A percentile compares a stretch with the other conserved stretches of the same genome.
These are phyloP conservation scores for Elsinoe australis DNA, from an alignment of 2,329 filamentous ascomycete species.

Conservation along the genomic window DNA sequence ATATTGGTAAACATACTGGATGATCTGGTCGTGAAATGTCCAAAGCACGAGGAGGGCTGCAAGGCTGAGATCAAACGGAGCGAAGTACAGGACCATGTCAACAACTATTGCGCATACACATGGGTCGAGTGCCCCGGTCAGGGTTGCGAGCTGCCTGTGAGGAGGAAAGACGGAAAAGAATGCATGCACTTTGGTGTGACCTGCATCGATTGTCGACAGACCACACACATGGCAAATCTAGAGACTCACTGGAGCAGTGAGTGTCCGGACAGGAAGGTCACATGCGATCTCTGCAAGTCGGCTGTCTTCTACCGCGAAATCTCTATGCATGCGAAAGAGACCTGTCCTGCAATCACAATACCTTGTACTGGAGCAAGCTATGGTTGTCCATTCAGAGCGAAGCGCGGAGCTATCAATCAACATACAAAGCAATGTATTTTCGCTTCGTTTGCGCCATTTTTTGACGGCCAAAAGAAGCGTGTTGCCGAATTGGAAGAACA, in stretches of 20 bases:
- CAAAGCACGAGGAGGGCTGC: slow-evolving; percentile 49
- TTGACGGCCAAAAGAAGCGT: slow-evolving; percentile 37
- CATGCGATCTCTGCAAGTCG: slow-evolving; percentile 38
- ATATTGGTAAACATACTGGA: slow-evolving; percentile 55
- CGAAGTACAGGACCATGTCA: slow-evolving; percentile 52
- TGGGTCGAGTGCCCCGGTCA: slow-evolving; percentile 45
- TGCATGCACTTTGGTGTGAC: slow-evolving; percentile 48
- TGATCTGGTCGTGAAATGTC: slow-evolving; percentile 53
- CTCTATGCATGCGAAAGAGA: slow-evolving; percentile 34
- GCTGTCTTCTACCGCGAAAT: slow-evolving; percentile 37
- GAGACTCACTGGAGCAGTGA: slow-evolving; percentile 35
- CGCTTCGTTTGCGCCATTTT: slow-evolving; percentile 40
- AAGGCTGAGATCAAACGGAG: slow-evolving; percentile 46
- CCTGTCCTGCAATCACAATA: slow-evolving; percentile 37
- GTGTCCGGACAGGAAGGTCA: slow-evolving; percentile 44
- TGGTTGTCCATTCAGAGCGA: slow-evolving; percentile 37
- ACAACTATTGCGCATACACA: slow-evolving; percentile 52
- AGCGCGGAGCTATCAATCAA: slow-evolving; percentile 33
- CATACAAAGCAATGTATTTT: slow-evolving; percentile 40
- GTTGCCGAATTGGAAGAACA: slow-evolving; percentile 38
- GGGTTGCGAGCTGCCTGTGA: slow-evolving; percentile 46
- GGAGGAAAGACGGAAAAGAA: slow-evolving; percentile 47
- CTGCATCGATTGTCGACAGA: slow-evolving; percentile 47
- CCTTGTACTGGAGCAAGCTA: slow-evolving; percentile 38
- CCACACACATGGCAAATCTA: slow-evolving; percentile 48